phyloP scores from a whole-genome alignment of 768 basidiomycete species.

The Suillus bovinus region DNA sequence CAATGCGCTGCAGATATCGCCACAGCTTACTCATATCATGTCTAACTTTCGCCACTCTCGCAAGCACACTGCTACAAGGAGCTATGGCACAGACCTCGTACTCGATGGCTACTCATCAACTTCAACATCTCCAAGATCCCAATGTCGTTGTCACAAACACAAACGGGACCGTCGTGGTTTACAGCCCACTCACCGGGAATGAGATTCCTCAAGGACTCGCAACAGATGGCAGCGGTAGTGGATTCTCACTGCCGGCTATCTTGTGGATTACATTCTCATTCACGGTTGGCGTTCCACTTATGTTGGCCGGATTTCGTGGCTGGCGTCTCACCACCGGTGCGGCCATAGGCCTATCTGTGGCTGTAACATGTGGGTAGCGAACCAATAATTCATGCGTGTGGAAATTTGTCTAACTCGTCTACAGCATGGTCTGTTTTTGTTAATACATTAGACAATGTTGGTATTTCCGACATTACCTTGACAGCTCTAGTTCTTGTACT shows the following conservation, averaged over 20 bases:
- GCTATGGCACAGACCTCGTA: conserved; percentile 3
- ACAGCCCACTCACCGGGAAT: conserved; percentile 44
- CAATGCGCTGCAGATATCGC: conserved; percentile 5
- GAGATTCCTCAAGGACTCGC: conserved; percentile 53
- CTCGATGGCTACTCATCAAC: conserved; percentile 8
- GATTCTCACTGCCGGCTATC: conserved; percentile 47
- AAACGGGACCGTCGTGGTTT: conserved; percentile 42
- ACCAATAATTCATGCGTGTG: neutral
- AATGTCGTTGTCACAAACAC: conserved; percentile 26
- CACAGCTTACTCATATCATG: neutral
- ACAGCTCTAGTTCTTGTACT: conserved; percentile 49
- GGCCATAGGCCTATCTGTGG: conserved; percentile 51
- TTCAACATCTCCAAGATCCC: conserved; percentile 29
- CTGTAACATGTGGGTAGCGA: conserved; percentile 44
- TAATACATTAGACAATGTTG: conserved; percentile 50
- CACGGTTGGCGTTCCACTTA: conserved; percentile 52
- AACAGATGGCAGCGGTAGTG: conserved; percentile 58
- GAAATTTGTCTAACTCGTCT: neutral
- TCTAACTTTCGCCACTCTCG: neutral
- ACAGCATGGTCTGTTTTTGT: conserved; percentile 65
- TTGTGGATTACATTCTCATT: conserved; percentile 61
- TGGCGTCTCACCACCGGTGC: conserved; percentile 57
- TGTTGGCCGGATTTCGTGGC: conserved; percentile 56
- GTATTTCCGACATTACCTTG: conserved; percentile 53
- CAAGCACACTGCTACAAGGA: neutral